phyloP scores from a whole-genome alignment of 306 rosid species.

The Chamaecrista fasciculata region DNA sequence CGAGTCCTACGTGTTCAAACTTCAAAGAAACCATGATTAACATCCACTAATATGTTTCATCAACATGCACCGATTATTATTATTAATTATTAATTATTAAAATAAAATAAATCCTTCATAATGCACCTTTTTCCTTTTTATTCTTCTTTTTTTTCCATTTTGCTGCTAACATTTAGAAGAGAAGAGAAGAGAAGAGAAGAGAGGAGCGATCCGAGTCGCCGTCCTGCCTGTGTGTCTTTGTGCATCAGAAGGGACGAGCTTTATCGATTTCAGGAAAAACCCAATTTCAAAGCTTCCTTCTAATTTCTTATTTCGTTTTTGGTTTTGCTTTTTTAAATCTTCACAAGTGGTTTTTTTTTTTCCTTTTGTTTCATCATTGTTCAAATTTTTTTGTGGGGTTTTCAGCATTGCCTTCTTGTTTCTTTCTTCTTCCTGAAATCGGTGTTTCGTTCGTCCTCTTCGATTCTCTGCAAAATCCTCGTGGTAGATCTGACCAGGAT shows the following conservation, averaged over 20 bases:
- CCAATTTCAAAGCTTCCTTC: background rate
- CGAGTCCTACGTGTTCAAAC: background rate
- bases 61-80: background rate
- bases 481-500: conserved; percentile 32
- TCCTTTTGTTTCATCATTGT: background rate
- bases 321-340: background rate
- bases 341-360: background rate
- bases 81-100: background rate
- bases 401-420: conserved; percentile 29
- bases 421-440: conserved; percentile 20
- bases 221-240: conserved; percentile 43
- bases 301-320: background rate
- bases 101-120: background rate
- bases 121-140: background rate
- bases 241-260: conserved; percentile 45
- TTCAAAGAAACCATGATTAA: background rate
- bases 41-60: background rate
- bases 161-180: background rate
- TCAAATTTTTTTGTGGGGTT: conserved; percentile 5
- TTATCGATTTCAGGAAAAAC: conserved; percentile 11
- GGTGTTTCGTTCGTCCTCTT: conserved; percentile 25
- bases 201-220: conserved; percentile 36
- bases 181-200: conserved; percentile 25
- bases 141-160: background rate
- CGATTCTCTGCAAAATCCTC: conserved; percentile 18